phyloP scores from a whole-genome alignment of 768 basidiomycete genomes.

The Naganishia onofrii region DNA sequence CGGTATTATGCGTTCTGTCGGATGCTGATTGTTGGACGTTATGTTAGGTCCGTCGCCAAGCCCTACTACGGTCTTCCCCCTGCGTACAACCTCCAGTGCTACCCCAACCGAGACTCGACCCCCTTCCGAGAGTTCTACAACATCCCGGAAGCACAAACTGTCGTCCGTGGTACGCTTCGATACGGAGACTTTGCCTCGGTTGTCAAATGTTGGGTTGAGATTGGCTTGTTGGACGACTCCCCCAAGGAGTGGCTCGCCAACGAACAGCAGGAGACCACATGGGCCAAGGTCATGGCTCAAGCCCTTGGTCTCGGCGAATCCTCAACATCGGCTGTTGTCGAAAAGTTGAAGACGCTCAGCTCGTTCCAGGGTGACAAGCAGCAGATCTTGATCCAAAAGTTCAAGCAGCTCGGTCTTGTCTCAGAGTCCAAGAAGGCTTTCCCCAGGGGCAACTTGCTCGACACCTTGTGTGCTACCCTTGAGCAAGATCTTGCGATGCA shows the following conservation, averaged over 20 bases:
- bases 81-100: conserved; percentile 91
- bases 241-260: conserved; percentile 69
- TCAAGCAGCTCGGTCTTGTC: conserved; percentile 92
- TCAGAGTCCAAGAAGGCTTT: conserved; percentile 61
- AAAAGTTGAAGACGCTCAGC: conserved; percentile 67
- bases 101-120: conserved; percentile 92
- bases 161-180: conserved; percentile 86
- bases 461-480: conserved; percentile 85
- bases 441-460: conserved; percentile 69
- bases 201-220: conserved; percentile 75
- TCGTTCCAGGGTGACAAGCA: conserved; percentile 64
- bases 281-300: conserved; percentile 77
- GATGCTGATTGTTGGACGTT: neutral
- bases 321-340: conserved; percentile 74
- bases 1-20: neutral
- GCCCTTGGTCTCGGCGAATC: conserved; percentile 62
- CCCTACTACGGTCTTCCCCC: conserved; percentile 78
- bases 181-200: conserved; percentile 84
- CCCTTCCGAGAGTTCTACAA: conserved; percentile 87
- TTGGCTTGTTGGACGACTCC: conserved; percentile 78
- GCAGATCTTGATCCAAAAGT: conserved; percentile 77
- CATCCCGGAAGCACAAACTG: conserved; percentile 89
- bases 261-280: conserved; percentile 63
- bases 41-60: conserved; percentile 60
- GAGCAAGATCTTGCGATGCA: conserved; percentile 92